Base-by-base conservation (phyloP, 2,329 filamentous ascomycete species). In the Cytospora paraplurivora region DNA sequence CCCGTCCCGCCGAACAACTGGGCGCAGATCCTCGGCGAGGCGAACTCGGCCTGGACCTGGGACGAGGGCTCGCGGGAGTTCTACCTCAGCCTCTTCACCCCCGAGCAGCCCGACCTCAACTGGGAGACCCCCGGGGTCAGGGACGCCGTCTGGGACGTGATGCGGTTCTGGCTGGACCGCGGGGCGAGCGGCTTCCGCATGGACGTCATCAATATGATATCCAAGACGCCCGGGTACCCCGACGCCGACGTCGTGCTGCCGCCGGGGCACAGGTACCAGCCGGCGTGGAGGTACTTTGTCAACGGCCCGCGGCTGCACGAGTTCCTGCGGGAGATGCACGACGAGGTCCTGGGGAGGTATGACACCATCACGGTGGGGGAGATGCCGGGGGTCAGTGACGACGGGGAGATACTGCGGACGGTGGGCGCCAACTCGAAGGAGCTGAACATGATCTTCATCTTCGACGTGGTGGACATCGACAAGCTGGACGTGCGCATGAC, bases 71-170 rank as follows among this genome's bases (percentile, higher is more conserved):
- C 80, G 0, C 73, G 75, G 12, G 79, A 83, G 67, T 83, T 82
- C 70, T 85, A 91, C 71, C 84, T 92, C 1, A 85, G 86, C 66
- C 81, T 93, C 35, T 93, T 91, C 74, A 84, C 85, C 50, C 82
- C 81, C 5, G 85, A 89, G 68, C 90, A 92, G 71, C 90, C 90
- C 0, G 90, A 93, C 68, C 82, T 93, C 49, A 93, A 93, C 76
- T 93, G 89, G 89, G 88, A 92, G 71, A 88, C 89, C 69, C 80
- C 81, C 0, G 81, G 82, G 0, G 86, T 90, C 3, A 82, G 88
- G 38, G 76, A 82, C 62, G 88, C 87, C 2, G 86, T 91, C 2
- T 88, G 91, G 72, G 79, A 87, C 49, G 82, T 87, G 27, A 88
- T 91, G 80, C 81, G 82, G 27, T 93, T 92, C 75, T 93, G 90